Evolutionary conservation across 768 basidiomycete genomes (phyloP), one percentile per base, ranked within the genome.

Genomic region (Pleurotus tuber-regium): DNA sequence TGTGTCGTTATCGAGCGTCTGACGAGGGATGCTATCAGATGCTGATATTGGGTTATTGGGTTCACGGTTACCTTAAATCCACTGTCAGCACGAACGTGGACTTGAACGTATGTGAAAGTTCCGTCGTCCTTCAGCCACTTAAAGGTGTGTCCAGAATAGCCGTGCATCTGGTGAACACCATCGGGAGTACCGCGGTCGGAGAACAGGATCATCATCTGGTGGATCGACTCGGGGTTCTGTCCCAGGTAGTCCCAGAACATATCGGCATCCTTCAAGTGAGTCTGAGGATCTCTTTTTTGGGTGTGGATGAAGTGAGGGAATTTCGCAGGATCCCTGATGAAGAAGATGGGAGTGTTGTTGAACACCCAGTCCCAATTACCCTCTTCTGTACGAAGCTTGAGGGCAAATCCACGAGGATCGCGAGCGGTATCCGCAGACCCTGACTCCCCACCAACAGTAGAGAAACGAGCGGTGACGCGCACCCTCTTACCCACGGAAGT

Each of bases 221-320:
- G 89, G 53, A 88, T 89, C 16, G 91, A 89, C 72, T 94, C 90
- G 8, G 90, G 88, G 71, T 91, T 92, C 66, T 90, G 84, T 25
- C 82, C 79, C 52, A 96, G 80, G 64, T 91, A 96, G 67, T 96
- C 94, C 88, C 87, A 89, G 77, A 88, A 94, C 77, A 81, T 82
- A 66, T 93, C 89, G 41, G 86, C 64, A 72, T 92, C 92, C 68
- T 89, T 92, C 60, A 95, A 69, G 69, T 98, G 90, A 6, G 93
- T 95, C 64, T 92, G 89, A 12, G 95, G 95, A 67, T 92, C 80
- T 57, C 88, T 82, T 75, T 94, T 94, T 65, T 91, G 89, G 24
- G 92, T 92, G 74, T 98, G 95, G 59, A 96, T 90, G 69, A 97
- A 86, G 73, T 97, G 91, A 39, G 90, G 86, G 79, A 96, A 97